Percentiles rank a stretch among this genome's conserved stretches.
phyloP scores from a whole-genome alignment of 2,329 filamentous ascomycete genomes.

The Penicillium sp. region DNA sequence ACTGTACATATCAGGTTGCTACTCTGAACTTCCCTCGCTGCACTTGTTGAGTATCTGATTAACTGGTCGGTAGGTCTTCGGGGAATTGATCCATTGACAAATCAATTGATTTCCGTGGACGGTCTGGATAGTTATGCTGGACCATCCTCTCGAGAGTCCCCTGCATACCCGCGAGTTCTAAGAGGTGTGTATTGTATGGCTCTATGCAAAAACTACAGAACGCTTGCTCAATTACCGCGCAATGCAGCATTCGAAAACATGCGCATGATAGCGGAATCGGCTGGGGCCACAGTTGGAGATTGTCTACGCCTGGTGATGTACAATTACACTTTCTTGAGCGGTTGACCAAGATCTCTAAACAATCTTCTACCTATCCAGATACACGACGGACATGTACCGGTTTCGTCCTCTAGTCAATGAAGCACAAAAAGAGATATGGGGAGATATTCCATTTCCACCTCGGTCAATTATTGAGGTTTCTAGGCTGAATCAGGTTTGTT shows the following conservation, averaged over 20 bases:
- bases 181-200: background rate
- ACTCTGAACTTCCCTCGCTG: background rate
- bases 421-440: conserved; percentile 8
- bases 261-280: conserved; percentile 6
- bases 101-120: background rate
- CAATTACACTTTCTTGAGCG: background rate
- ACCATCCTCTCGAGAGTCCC: background rate
- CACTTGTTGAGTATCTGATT: background rate
- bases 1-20: conserved; percentile 1
- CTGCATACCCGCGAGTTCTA: background rate
- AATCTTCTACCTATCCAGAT: background rate
- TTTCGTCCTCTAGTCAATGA: conserved; percentile 6
- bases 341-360: background rate
- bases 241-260: conserved; percentile 1
- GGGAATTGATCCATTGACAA: background rate
- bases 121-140: background rate
- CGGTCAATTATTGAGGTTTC: conserved; percentile 3
- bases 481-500: conserved; percentile 2
- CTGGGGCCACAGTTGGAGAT: conserved; percentile 1
- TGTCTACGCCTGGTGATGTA: conserved; percentile 6
- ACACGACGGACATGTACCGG: conserved; percentile 8
- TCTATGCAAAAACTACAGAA: too few species aligned
- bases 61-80: background rate
- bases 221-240: too few species aligned
- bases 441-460: background rate